A percentile compares a stretch with the other conserved stretches of the same genome.
Evolutionary conservation across 106 monocot genomes (phyloP).

Genomic region (Allium fistulosum): DNA sequence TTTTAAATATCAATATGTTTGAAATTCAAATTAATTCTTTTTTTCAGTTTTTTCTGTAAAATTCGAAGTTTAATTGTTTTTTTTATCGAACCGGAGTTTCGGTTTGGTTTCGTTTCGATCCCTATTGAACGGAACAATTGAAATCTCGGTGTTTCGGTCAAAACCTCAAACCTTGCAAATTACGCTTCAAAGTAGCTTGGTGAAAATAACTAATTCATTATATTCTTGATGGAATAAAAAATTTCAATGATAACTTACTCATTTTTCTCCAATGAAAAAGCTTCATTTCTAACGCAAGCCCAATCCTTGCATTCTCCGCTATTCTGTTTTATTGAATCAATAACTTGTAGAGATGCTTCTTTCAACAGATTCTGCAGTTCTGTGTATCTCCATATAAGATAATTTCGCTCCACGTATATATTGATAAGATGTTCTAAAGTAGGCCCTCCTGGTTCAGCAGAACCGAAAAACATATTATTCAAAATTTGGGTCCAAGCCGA

Average conservation of each 20-base stretch:
- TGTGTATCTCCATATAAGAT: constrained; percentile 87
- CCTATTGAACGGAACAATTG: too few relatives aligned
- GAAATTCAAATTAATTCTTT: too few relatives aligned
- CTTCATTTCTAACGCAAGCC: constrained; percentile 81
- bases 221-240: not conserved
- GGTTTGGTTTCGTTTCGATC: too few relatives aligned
- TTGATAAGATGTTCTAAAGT: constrained; percentile 82
- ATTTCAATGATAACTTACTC: constrained; percentile 49
- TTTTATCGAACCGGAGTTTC: not conserved
- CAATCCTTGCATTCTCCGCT: constrained; percentile 66
- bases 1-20: too few relatives aligned
- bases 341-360: constrained; percentile 60
- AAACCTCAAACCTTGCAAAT: not conserved
- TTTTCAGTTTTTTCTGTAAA: too few relatives aligned
- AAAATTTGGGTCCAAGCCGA: constrained; percentile 71
- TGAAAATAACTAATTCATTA: not conserved
- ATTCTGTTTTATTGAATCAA: constrained; percentile 45
- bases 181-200: not conserved
- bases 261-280: constrained; percentile 86
- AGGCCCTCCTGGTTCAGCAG: constrained; percentile 77
- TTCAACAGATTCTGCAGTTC: constrained; percentile 82
- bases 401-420: constrained; percentile 88
- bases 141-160: not conserved
- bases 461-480: constrained; percentile 67
- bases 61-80: not conserved